These are phyloP conservation scores for Aotearoamyces nothofagi DNA, from an alignment of 2,329 filamentous ascomycete genomes.

Conservation along the genomic window DNA sequence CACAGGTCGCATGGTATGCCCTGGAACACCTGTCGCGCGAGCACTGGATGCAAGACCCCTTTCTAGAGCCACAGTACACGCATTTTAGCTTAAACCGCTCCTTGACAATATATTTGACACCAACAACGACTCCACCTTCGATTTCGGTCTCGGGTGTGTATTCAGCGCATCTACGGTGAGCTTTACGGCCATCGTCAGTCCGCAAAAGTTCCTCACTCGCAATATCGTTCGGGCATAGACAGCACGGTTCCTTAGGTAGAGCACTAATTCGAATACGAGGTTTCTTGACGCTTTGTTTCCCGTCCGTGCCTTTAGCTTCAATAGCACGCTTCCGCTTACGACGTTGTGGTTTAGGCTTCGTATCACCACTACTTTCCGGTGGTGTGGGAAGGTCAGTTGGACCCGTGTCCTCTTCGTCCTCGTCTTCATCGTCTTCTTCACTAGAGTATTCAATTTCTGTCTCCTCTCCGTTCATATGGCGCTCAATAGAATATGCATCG, in stretches of 20 bases:
- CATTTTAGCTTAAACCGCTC: slow-evolving; percentile 85
- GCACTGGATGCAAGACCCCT: slow-evolving; percentile 94
- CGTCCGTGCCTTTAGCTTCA: slow-evolving; percentile 27
- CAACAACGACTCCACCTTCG: slow-evolving; percentile 60
- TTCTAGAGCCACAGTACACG: slow-evolving; percentile 84
- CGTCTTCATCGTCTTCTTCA: slow-evolving; percentile 52
- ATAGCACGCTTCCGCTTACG: slow-evolving; percentile 55
- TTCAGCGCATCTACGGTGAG: slow-evolving; percentile 75
- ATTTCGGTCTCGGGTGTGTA: slow-evolving; percentile 91
- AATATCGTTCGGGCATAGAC: slow-evolving; percentile 84
- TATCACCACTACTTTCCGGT: slow-evolving; percentile 52
- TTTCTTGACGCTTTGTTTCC: slow-evolving; percentile 44
- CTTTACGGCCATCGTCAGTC: slow-evolving; percentile 76
- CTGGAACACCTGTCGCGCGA: slow-evolving; percentile 87
- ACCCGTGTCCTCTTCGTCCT: slow-evolving; percentile 46
- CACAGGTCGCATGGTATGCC: slow-evolving; percentile 91
- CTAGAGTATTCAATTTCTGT: slow-evolving; percentile 72
- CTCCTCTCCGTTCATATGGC: slow-evolving; percentile 79
- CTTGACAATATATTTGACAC: slow-evolving; percentile 69
- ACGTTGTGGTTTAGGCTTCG: slow-evolving; percentile 41
- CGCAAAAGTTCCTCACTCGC: slow-evolving; percentile 67
- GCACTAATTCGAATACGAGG: slow-evolving; percentile 57
- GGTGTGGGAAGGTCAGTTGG: slow-evolving; percentile 63
- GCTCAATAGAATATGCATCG: slow-evolving; percentile 89
- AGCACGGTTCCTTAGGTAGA: slow-evolving; percentile 65